Evolutionary conservation across 331 rosid genomes (phyloP).

Genomic region (Erythrophleum ivorense): DNA sequence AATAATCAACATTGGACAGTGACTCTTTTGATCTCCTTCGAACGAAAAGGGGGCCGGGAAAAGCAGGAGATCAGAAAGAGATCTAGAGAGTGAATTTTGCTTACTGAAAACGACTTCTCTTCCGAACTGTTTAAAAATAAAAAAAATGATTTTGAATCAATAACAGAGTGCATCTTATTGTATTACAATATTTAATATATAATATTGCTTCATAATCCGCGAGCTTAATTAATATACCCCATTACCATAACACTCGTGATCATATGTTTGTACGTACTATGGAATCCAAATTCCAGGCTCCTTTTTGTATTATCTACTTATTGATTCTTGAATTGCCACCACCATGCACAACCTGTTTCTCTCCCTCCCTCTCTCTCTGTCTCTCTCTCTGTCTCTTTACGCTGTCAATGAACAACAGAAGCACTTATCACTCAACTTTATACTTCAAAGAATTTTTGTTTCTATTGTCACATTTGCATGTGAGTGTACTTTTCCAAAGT

Average conservation of each 20-base stretch:
- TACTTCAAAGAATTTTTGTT: slow-evolving; percentile 65
- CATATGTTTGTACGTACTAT: slow-evolving; percentile 21
- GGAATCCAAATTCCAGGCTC: slow-evolving; percentile 25
- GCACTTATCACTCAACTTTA: slow-evolving; percentile 70
- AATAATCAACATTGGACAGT: neutral
- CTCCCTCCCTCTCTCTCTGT: slow-evolving; percentile 31
- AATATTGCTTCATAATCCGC: neutral
- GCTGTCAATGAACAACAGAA: slow-evolving; percentile 55
- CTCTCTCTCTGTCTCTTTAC: slow-evolving; percentile 38
- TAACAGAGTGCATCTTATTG: neutral
- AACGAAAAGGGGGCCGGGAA: neutral
- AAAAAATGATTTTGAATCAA: neutral
- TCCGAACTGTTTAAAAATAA: neutral
- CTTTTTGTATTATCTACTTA: slow-evolving; percentile 31
- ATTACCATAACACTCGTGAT: slow-evolving; percentile 3
- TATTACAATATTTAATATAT: neutral
- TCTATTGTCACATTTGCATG: slow-evolving; percentile 71
- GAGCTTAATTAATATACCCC: neutral
- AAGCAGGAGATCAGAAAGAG: neutral
- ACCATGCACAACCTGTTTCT: slow-evolving; percentile 16
- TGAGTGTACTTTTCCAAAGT: slow-evolving; percentile 97
- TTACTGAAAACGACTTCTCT: slow-evolving; percentile 41
- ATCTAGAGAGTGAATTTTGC: neutral
- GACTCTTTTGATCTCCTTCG: slow-evolving; percentile 44
- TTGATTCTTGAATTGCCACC: slow-evolving; percentile 58